Base-by-base conservation (phyloP, 2,329 filamentous ascomycete species). In the Cytospora leucostoma region DNA sequence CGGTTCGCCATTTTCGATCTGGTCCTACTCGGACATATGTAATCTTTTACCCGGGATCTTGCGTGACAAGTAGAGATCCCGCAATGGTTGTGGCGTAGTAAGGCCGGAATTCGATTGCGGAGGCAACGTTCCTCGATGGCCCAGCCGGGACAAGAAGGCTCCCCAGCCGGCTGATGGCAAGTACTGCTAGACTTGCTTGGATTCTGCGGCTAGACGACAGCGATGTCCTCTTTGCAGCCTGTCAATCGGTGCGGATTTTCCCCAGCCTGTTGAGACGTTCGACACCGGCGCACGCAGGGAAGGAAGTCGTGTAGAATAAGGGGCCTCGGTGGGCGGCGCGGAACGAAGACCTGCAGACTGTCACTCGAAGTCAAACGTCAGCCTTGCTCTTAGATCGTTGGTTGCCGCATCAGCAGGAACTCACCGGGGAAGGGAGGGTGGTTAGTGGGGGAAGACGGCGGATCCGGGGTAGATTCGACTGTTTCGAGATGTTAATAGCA, bases 1-100 rank as follows among this genome's bases (percentile, higher is more conserved):
- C 79, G 75, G 38, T 75, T 73, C 59, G 81, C 73, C 81, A 84
- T 84, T 40, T 40, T 21, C 15, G 32, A 55, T 32, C 15, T 12
- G 38, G 35, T 50, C 33, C 33, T 7, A 8, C 13, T 15, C n/a
- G 8, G 2, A n/a, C 33, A 27, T 35, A 33, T 19, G 38, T 59
- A 37, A 51, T 2, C 4, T 47, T 17, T 33, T 4, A 12, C 2
- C 15, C 56, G 57, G 51, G 27, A 15, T 49, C 47, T 38, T 40
- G 51, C 32, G 12, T 47, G 19, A 53, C 19, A 15, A 21, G 13
- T 12, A 21, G n/a, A 50, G 19, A 27, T 7, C 13, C 52, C 33
- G 32, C 27, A 56, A 21, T 32, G 33, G 13, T 47, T 6, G 47
- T 38, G 56, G 38, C 33, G 57, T 52, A 44, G 49, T 38, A 27